Evolutionary conservation across 108 stramenopile species (phyloP), one percentile per base, ranked within the genome.

Genomic region (Nitzschia putrida): DNA sequence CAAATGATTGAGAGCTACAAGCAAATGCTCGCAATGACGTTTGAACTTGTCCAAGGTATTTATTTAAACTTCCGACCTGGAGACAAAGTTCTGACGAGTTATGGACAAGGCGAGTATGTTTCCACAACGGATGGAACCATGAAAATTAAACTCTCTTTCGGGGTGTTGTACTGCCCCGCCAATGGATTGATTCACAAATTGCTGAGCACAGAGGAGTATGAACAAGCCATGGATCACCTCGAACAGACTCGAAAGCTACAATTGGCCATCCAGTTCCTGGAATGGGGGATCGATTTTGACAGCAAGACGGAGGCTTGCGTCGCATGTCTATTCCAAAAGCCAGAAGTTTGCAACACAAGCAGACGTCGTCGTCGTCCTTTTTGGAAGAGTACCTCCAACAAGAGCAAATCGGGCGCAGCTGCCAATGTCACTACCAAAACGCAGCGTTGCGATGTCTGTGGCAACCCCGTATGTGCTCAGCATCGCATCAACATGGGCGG

Each of bases 151-250:
- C 2, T 57, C 44, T 53, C 39, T 14, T 64, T 65, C 42, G 53
- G 64, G 50, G 22, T 25, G 24, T 43, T 73, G 22, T 65, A 57
- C 29, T 63, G 63, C 29, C 72, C 61, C 16, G 43, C 50, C 13
- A 34, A 63, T 0, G 64, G 65, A 49, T 41, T 73, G 43, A 44
- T 73, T 43, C 72, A 73, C 39, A 73, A 73, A 56, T 14, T 65
- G 8, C 24, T 73, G 21, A 40, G 54, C 40, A 26, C 55, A 1
- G n/a, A 56, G 24, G 67, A 68, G 42, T 76, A 67, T 53, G 57
- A 63, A 45, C 21, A 69, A 61, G 74, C 74, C 0, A 76, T 76
- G 68, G 74, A 76, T n/a, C 67, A 76, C 41, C 25, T 76, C 45
- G 66, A 76, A n/a, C 34, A 76, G 26, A 43, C 66, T 8, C 59